Percentiles rank a stretch among this genome's conserved stretches.
Evolutionary conservation across 2,329 filamentous ascomycete genomes (phyloP).

Genomic region (Talaromyces sp.): DNA sequence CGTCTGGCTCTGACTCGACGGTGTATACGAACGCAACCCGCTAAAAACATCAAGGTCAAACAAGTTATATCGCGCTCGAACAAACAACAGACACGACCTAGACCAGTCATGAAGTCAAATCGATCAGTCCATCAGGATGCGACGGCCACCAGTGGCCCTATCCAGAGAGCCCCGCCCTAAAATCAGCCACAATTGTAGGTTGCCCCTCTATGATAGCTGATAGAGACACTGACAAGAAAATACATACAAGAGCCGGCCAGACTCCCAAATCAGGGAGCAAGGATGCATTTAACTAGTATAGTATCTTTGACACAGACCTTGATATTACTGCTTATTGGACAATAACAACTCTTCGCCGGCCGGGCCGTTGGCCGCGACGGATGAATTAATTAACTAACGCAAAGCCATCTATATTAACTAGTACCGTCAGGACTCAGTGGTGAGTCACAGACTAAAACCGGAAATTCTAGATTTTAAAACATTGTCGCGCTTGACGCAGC

Average conservation of each 20-base stretch:
- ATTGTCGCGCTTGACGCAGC: conserved; percentile 2
- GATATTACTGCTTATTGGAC: not conserved
- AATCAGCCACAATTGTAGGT: conserved; percentile 3
- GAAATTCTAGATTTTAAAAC: not conserved
- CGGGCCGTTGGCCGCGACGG: conserved; percentile 2
- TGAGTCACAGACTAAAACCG: not conserved
- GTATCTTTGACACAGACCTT: not conserved
- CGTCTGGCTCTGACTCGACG: not conserved
- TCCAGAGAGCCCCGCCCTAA: conserved; percentile 9
- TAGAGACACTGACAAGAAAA: not conserved
- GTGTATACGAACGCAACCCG: not conserved
- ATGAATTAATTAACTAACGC: not conserved
- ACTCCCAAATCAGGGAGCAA: not conserved
- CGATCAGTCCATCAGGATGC: not conserved
- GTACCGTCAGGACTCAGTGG: not conserved
- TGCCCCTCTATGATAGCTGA: conserved; percentile 7
- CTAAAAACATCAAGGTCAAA: not conserved
- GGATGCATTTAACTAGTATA: not conserved
- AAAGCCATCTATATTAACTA: not conserved
- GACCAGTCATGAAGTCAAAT: not conserved
- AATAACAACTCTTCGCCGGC: not conserved
- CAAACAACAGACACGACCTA: not conserved
- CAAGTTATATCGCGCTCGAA: not conserved
- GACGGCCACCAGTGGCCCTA: not conserved
- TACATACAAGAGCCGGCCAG: not conserved